A percentile compares a stretch with the other conserved stretches of the same genome.
These are phyloP conservation scores for Adansonia madagascariensis DNA, from an alignment of 441 rosid species.

Conservation along the genomic window DNA sequence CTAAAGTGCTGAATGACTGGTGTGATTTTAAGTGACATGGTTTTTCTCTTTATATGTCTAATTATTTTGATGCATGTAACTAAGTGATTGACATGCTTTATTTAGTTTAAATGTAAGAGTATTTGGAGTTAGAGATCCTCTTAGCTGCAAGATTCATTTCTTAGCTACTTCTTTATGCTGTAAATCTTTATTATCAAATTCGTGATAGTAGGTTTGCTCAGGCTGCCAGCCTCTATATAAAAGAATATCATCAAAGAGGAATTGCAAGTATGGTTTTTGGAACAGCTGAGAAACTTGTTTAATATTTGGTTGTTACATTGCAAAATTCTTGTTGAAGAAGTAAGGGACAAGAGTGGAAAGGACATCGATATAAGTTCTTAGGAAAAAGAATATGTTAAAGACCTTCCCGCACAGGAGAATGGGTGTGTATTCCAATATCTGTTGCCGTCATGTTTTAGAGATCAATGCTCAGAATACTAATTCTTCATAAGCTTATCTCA, in stretches of 20 bases:
- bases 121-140: background rate
- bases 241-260: background rate
- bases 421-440: constrained; percentile 51
- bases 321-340: constrained; percentile 77
- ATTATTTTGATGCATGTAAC: background rate
- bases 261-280: background rate
- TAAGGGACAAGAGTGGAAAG: constrained; percentile 68
- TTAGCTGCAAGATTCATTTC: constrained; percentile 1
- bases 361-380: constrained; percentile 60
- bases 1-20: constrained; percentile 57
- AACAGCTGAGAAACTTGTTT: constrained; percentile 24
- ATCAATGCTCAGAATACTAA: background rate
- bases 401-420: constrained; percentile 75
- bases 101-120: constrained; percentile 2
- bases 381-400: constrained; percentile 63
- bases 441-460: constrained; percentile 7
- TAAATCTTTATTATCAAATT: background rate
- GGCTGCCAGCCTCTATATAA: background rate
- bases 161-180: background rate
- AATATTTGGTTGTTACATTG: constrained; percentile 39
- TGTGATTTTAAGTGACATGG: constrained; percentile 34
- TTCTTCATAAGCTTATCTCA: background rate
- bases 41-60: background rate
- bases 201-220: background rate
- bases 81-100: constrained; percentile 3